Percentiles rank a stretch among this genome's conserved stretches.
phyloP scores from a whole-genome alignment of 495 filamentous ascomycete species.

The Talaromyces trachyspermus region DNA sequence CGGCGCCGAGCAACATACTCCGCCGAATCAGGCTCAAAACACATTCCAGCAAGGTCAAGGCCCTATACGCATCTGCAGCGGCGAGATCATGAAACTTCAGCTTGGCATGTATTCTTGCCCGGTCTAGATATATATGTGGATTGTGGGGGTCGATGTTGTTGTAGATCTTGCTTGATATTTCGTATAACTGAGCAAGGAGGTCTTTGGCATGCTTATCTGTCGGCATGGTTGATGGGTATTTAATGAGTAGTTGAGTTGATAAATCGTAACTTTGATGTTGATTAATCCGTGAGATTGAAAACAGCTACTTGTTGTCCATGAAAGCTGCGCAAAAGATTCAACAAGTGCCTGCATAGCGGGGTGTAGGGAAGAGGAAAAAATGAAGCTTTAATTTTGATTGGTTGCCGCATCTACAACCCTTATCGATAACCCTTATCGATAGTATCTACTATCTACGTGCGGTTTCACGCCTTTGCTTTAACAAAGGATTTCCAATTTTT shows the following conservation, averaged over 20 bases:
- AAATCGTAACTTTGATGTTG: background rate
- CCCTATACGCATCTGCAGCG: conserved; percentile 83
- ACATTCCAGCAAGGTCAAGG: conserved; percentile 77
- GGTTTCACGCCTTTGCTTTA: too few relatives aligned
- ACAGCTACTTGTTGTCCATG: too few relatives aligned
- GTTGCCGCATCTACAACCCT: too few relatives aligned
- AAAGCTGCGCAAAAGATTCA: too few relatives aligned
- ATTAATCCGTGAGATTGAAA: background rate
- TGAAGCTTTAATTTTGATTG: too few relatives aligned
- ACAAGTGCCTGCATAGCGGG: too few relatives aligned
- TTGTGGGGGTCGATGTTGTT: conserved; percentile 59
- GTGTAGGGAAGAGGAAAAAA: too few relatives aligned
- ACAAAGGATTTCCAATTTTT: too few relatives aligned
- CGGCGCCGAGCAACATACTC: conserved; percentile 35
- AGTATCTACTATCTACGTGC: too few relatives aligned
- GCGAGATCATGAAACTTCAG: conserved; percentile 86
- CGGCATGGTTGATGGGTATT: background rate
- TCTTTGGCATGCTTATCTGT: conserved; percentile 1
- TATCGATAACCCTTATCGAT: too few relatives aligned
- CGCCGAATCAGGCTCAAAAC: conserved; percentile 50
- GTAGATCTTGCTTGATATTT: conserved; percentile 20
- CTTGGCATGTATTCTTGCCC: conserved; percentile 60
- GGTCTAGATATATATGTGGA: conserved; percentile 64
- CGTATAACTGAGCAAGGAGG: conserved; percentile 9
- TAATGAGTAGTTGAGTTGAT: background rate